Conservation (phyloP, 768 basidiomycete species). For the Russula ochroleuca region DNA sequence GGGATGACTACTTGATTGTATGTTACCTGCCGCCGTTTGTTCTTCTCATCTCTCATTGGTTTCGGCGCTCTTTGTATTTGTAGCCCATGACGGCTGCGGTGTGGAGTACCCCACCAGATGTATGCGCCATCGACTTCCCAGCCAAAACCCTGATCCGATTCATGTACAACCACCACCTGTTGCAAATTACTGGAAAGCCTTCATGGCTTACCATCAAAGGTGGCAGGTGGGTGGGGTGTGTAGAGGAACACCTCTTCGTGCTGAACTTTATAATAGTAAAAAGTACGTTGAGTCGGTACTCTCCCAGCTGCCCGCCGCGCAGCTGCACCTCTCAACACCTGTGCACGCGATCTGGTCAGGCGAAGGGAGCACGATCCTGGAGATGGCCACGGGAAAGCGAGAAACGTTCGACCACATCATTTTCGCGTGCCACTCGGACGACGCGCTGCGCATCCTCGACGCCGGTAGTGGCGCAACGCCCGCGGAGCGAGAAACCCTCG, state of each 20-base stretch:
- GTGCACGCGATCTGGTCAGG: slow-evolving; percentile 39
- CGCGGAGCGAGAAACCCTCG: slow-evolving; percentile 53
- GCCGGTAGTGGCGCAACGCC: slow-evolving; percentile 47
- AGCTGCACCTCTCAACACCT: slow-evolving; percentile 57
- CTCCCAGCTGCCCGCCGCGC: slow-evolving; percentile 46
- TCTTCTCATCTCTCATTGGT: background rate
- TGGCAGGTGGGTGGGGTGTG: slow-evolving; percentile 49
- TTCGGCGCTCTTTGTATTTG: background rate
- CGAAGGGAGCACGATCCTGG: slow-evolving; percentile 39
- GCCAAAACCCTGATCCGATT: slow-evolving; percentile 66
- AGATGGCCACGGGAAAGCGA: slow-evolving; percentile 43
- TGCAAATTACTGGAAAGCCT: slow-evolving; percentile 67
- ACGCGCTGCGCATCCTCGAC: slow-evolving; percentile 48
- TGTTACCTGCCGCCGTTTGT: slow-evolving; percentile 29
- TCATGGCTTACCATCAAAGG: slow-evolving; percentile 69
- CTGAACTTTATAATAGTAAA: slow-evolving; percentile 29
- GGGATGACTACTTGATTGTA: slow-evolving; percentile 72
- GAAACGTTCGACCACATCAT: slow-evolving; percentile 65
- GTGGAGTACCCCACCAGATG: slow-evolving; percentile 73
- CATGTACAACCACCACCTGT: slow-evolving; percentile 68
- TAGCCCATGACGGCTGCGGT: slow-evolving; percentile 70
- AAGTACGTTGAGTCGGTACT: slow-evolving; percentile 63
- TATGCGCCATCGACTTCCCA: slow-evolving; percentile 66
- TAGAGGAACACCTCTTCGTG: slow-evolving; percentile 35
- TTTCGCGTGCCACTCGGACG: slow-evolving; percentile 69